Evolutionary conservation across 1,139 yeast genomes (phyloP).

Genomic region (Hemisphaericaspora lyxosophila): DNA sequence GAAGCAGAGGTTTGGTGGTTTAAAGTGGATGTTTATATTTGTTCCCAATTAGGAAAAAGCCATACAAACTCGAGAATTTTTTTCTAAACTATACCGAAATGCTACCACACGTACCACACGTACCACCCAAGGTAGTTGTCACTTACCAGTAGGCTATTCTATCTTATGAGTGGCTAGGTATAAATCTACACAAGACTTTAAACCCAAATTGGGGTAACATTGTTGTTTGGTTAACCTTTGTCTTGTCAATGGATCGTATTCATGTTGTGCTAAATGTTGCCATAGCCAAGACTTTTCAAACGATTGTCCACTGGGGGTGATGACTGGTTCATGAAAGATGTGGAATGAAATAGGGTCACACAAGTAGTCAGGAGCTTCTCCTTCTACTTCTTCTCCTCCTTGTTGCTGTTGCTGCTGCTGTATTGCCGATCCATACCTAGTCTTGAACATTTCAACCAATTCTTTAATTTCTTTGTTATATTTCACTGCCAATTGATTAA

Average conservation of each 20-base stretch:
- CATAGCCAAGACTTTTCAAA: slow-evolving; percentile 41
- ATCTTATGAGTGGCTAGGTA: slow-evolving; percentile 3
- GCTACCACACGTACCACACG: too few species aligned
- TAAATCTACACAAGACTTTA: slow-evolving; percentile 13
- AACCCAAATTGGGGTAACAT: slow-evolving; percentile 20
- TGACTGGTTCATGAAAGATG: slow-evolving; percentile 44
- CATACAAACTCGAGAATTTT: background rate
- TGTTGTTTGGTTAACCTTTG: slow-evolving; percentile 18
- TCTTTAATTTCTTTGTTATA: slow-evolving; percentile 23
- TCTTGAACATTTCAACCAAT: slow-evolving; percentile 23
- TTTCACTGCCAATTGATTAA: slow-evolving; percentile 19
- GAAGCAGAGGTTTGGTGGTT: background rate
- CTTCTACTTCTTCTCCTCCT: slow-evolving; percentile 4
- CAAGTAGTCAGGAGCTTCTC: slow-evolving; percentile 44
- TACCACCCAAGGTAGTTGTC: too few species aligned
- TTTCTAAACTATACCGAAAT: too few species aligned
- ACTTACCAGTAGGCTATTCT: background rate
- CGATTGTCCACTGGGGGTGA: slow-evolving; percentile 47
- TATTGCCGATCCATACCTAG: slow-evolving; percentile 15
- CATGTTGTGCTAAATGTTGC: slow-evolving; percentile 35
- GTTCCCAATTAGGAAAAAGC: slow-evolving; percentile 5
- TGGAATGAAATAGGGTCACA: slow-evolving; percentile 49
- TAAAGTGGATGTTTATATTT: slow-evolving; percentile 1
- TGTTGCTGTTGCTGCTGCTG: slow-evolving; percentile 5
- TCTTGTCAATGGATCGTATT: slow-evolving; percentile 42